These are phyloP conservation scores for Copromyces sp. DNA, from an alignment of 495 filamentous ascomycete species.

Conservation along the genomic window DNA sequence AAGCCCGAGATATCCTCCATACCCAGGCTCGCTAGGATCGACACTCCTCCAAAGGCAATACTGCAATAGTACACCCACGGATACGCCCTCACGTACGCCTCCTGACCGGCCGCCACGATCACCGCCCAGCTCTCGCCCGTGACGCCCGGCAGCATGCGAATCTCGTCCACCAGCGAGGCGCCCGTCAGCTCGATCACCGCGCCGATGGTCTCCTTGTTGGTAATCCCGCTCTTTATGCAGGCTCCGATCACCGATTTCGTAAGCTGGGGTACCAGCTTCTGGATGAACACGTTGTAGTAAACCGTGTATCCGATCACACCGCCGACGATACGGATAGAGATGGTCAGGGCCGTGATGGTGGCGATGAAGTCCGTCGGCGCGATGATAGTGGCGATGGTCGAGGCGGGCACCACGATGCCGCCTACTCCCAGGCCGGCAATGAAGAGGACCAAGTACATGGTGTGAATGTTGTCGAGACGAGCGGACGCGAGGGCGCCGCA, in stretches of 20 bases:
- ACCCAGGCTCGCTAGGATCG: constrained; percentile 53
- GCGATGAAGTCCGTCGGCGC: constrained; percentile 65
- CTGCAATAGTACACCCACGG: constrained; percentile 59
- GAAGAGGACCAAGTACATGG: constrained; percentile 51
- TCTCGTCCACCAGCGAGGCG: constrained; percentile 41
- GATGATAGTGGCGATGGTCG: constrained; percentile 51
- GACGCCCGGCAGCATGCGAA: constrained; percentile 48
- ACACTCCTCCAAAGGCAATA: constrained; percentile 54
- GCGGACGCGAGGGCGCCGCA: constrained; percentile 53
- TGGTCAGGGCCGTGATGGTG: constrained; percentile 62
- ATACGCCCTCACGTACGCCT: constrained; percentile 53
- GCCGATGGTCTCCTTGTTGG: constrained; percentile 26
- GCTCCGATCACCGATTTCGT: constrained; percentile 41
- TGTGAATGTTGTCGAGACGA: constrained; percentile 46
- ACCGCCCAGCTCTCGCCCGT: constrained; percentile 44
- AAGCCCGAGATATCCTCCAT: constrained; percentile 55
- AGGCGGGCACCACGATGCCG: constrained; percentile 60
- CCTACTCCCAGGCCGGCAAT: constrained; percentile 62
- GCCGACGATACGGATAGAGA: constrained; percentile 61
- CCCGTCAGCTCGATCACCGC: constrained; percentile 49
- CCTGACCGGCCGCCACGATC: constrained; percentile 51
- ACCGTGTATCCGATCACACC: constrained; percentile 61
- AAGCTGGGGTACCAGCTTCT: constrained; percentile 49
- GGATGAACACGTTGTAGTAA: constrained; percentile 68
- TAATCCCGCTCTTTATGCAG: constrained; percentile 46